Conservation (phyloP, 2,329 filamentous ascomycete genomes). For the Fusarium chuoi region DNA sequence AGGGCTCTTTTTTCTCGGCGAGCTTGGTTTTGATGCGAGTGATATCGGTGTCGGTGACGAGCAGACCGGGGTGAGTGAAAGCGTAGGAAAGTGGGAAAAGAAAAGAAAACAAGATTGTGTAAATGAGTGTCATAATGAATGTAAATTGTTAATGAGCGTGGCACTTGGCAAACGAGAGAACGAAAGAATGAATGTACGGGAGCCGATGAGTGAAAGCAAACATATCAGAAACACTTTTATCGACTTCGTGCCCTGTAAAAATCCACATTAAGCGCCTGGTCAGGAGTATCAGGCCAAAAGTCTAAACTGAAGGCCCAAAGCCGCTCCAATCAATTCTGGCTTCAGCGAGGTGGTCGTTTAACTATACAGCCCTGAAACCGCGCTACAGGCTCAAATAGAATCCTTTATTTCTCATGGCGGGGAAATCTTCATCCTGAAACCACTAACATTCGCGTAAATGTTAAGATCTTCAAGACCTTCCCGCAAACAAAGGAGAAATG, state of each 20-base stretch:
- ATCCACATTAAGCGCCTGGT: neutral
- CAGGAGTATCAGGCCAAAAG: neutral
- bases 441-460: neutral
- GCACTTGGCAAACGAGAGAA: neutral
- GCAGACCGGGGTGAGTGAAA: neutral
- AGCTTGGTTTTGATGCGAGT: neutral
- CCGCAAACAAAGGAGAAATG: neutral
- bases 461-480: neutral
- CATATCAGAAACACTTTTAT: neutral
- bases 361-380: neutral
- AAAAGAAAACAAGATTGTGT: neutral
- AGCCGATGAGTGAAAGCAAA: neutral
- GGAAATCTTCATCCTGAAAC: neutral
- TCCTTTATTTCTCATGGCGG: neutral
- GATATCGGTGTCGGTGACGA: neutral
- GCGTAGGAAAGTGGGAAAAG: constrained; percentile 41
- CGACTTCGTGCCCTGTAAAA: fast-evolving
- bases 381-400: neutral
- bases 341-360: neutral
- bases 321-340: neutral
- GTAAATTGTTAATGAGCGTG: neutral
- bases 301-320: neutral
- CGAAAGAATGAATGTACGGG: neutral
- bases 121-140: neutral
- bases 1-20: neutral